Percentiles rank a stretch among this genome's conserved stretches.
These are phyloP conservation scores for Lupinus albus DNA, from an alignment of 306 rosid genomes.

Conservation along the genomic window DNA sequence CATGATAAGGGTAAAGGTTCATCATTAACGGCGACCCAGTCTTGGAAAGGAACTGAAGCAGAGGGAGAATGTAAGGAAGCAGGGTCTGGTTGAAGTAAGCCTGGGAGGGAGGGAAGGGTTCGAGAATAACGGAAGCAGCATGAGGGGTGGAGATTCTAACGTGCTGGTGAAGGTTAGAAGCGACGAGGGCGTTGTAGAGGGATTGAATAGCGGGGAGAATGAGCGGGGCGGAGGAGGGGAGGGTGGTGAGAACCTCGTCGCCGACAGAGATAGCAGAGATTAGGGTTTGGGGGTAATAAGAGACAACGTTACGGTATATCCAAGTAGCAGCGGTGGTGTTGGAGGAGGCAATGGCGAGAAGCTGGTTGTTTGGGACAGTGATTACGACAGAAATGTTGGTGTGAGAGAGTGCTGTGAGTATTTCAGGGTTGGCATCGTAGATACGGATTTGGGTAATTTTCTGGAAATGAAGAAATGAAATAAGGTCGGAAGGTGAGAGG, in stretches of 20 bases:
- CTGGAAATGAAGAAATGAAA: constrained; percentile 66
- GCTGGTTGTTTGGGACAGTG: constrained; percentile 88
- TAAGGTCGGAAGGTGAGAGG: constrained; percentile 52
- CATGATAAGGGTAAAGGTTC: constrained; percentile 92
- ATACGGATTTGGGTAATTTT: constrained; percentile 72
- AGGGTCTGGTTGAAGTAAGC: constrained; percentile 83
- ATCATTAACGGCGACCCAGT: constrained; percentile 84
- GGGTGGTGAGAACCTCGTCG: constrained; percentile 82
- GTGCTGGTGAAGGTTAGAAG: constrained; percentile 72
- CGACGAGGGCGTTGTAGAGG: constrained; percentile 77
- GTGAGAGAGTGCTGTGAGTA: constrained; percentile 65
- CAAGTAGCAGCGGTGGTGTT: constrained; percentile 88
- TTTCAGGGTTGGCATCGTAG: constrained; percentile 78
- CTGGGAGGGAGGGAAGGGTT: constrained; percentile 93
- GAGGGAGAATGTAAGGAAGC: constrained; percentile 49
- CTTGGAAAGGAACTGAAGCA: constrained; percentile 71
- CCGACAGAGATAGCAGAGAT: constrained; percentile 80
- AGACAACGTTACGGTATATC: constrained; percentile 78
- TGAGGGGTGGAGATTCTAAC: constrained; percentile 81
- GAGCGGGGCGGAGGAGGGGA: constrained; percentile 70
- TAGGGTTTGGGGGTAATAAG: constrained; percentile 71
- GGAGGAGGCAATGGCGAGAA: constrained; percentile 84
- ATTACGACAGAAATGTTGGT: constrained; percentile 74
- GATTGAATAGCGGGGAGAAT: constrained; percentile 74
- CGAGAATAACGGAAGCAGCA: constrained; percentile 80